Evolutionary conservation across 1,284 basidiomycete genomes (phyloP).

Genomic region (Flammula alnicola): DNA sequence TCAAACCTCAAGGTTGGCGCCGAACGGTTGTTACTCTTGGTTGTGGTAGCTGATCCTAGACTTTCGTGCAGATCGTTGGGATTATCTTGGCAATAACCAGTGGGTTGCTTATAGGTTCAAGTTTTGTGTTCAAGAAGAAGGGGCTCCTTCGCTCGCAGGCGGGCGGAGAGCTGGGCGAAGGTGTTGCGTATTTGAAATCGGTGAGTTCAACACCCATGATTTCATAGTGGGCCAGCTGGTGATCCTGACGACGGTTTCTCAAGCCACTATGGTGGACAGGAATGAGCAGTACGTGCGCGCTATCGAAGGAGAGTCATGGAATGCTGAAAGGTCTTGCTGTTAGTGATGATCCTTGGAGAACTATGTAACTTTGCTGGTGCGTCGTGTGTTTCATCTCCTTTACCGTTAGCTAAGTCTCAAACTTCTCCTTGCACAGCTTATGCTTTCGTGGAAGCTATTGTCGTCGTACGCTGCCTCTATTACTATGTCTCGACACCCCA

Average conservation of each 20-base stretch:
- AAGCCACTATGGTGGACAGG: constrained; percentile 87
- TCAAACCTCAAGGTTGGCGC: constrained; percentile 47
- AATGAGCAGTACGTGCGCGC: constrained; percentile 66
- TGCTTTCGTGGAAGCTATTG: constrained; percentile 88
- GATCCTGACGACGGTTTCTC: constrained; percentile 6
- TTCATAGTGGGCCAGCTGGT: background rate
- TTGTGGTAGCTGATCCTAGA: constrained; percentile 3
- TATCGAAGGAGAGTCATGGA: background rate
- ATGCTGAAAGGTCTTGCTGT: constrained; percentile 17
- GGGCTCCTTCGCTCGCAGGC: constrained; percentile 77
- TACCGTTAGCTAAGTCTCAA: constrained; percentile 25
- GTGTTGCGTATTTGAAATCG: constrained; percentile 93
- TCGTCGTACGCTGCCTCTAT: constrained; percentile 63
- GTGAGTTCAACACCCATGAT: constrained; percentile 46
- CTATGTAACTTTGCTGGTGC: constrained; percentile 83
- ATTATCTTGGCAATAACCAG: constrained; percentile 83
- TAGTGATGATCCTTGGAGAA: constrained; percentile 85
- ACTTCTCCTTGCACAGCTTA: constrained; percentile 59
- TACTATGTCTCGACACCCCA: constrained; percentile 8
- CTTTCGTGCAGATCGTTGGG: constrained; percentile 59
- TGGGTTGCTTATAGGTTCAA: constrained; percentile 91
- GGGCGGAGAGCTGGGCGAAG: constrained; percentile 82
- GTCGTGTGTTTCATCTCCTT: constrained; percentile 32
- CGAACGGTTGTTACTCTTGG: background rate
- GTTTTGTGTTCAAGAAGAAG: constrained; percentile 97